Percentiles rank a stretch among this genome's conserved stretches.
These are phyloP conservation scores for Alternaria arbusti DNA, from an alignment of 2,329 filamentous ascomycete species.

Conservation along the genomic window DNA sequence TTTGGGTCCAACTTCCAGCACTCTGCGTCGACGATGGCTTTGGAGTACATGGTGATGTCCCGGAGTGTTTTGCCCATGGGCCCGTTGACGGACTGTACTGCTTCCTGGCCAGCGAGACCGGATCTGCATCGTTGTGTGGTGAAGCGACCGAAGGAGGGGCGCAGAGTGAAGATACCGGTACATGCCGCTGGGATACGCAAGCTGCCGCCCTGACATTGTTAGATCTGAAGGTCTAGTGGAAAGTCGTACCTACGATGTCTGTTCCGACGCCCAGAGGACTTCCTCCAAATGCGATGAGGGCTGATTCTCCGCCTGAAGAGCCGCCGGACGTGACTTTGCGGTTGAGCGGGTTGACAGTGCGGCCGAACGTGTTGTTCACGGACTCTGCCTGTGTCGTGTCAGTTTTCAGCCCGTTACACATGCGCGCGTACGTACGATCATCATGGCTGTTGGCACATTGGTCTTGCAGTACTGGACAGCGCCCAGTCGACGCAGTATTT, in stretches of 20 bases:
- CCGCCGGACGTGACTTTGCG: slow-evolving; percentile 67
- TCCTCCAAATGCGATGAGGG: slow-evolving; percentile 65
- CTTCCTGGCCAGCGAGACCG: slow-evolving; percentile 69
- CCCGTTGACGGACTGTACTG: slow-evolving; percentile 68
- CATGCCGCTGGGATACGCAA: slow-evolving; percentile 64
- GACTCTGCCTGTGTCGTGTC: slow-evolving; percentile 57
- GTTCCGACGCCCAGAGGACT: slow-evolving; percentile 68
- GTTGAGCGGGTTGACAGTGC: slow-evolving; percentile 68
- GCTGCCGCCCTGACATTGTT: slow-evolving; percentile 53
- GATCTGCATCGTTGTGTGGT: slow-evolving; percentile 62
- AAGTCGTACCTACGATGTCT: slow-evolving; percentile 58
- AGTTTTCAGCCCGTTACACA: not conserved
- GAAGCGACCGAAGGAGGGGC: slow-evolving; percentile 65
- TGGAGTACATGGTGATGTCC: slow-evolving; percentile 56
- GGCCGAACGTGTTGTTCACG: slow-evolving; percentile 69
- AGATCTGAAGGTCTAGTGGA: not conserved
- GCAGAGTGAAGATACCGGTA: slow-evolving; percentile 64
- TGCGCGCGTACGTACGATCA: slow-evolving; percentile 56
- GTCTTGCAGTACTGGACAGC: slow-evolving; percentile 75
- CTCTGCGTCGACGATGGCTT: slow-evolving; percentile 51
- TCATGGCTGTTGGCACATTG: slow-evolving; percentile 72
- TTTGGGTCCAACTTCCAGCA: slow-evolving; percentile 62
- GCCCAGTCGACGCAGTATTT: slow-evolving; percentile 64
- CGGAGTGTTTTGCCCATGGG: slow-evolving; percentile 64
- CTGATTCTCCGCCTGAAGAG: slow-evolving; percentile 71